Evolutionary conservation across 805 yeast genomes (phyloP), one percentile per base, ranked within the genome.

Genomic region (Kazachstania martiniae): DNA sequence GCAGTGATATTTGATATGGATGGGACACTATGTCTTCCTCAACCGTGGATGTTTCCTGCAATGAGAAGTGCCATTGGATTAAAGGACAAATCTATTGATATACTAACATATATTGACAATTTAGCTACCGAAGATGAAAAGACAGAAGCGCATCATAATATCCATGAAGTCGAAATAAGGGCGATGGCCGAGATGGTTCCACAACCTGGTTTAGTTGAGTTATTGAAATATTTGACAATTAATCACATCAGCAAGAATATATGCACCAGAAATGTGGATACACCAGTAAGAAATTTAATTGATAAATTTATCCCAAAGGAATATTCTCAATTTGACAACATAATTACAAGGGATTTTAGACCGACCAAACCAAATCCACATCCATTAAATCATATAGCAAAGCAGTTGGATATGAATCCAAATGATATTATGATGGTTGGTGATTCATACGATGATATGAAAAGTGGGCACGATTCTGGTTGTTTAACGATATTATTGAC

Each of bases 1-100:
- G 83, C 83, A 0, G 49, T 80, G 5, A 62, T 80, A 1, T 80
- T 80, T 47, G 89, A 80, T 45, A 79, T 80, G 89, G 89, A 80
- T 49, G 87, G 87, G 4, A 80, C 89, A 0, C 48, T 80, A 34
- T 74, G 81, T 41, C 56, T 69, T 10, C 84, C 85, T 1, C 84
- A 77, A 47, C 60, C 67, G 0, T 66, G 72, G 72, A 66, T 66
- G 71, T 66, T 66, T 42, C 53, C 52, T 9, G 72, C 71, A 29
- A 77, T 78, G 84, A 61, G 84, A 35, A 59, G 63, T 14, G 75
- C 75, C 0, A 56, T 77, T 16, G 73, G 75, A 1, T 61, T 76
- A 8, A 48, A 47, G 10, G 59, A 58, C 34, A 58, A 59, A 26
- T 42, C 54, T 0, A 44, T 64, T 5, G 87, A 78, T 46, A 72